Evolutionary conservation across 148 eudicot species (phyloP).

Genomic region (Euryodendron excelsum): DNA sequence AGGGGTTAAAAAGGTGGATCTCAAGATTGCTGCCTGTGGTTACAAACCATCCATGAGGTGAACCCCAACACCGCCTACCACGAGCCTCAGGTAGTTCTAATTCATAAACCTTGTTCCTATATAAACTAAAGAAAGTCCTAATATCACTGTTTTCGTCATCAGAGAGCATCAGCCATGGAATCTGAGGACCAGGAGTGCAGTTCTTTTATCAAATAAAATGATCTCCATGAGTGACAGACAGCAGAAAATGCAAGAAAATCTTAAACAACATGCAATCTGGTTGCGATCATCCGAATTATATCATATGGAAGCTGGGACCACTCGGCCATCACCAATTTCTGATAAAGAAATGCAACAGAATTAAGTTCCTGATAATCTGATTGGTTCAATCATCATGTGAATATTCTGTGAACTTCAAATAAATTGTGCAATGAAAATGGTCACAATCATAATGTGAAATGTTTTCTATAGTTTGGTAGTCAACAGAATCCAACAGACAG

Average conservation of each 20-base stretch:
- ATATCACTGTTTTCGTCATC: background rate
- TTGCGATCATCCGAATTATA: constrained; percentile 9
- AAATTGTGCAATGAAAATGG: too few species aligned
- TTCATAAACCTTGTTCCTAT: background rate
- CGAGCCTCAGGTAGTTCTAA: background rate
- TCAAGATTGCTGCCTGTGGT: constrained; percentile 2
- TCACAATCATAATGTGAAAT: too few species aligned
- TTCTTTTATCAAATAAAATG: constrained; percentile 2
- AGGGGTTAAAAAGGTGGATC: constrained; percentile 13
- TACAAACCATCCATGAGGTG: constrained; percentile 17
- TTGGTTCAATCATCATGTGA: too few species aligned
- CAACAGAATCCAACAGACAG: too few species aligned
- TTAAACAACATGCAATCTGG: background rate
- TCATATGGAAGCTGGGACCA: constrained; percentile 23
- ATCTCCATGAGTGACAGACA: constrained; percentile 17
- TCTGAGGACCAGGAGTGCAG: constrained; percentile 8
- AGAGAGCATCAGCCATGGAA: constrained; percentile 24
- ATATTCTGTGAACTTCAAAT: too few species aligned
- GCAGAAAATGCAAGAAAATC: constrained; percentile 21
- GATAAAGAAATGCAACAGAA: too few species aligned
- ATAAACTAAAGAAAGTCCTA: constrained; percentile 12
- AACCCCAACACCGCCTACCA: constrained; percentile 19
- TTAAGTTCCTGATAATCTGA: too few species aligned
- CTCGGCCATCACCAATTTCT: background rate
- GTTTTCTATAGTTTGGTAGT: too few species aligned